phyloP scores from a whole-genome alignment of 768 basidiomycete genomes.

The Mycena capillaripes region DNA sequence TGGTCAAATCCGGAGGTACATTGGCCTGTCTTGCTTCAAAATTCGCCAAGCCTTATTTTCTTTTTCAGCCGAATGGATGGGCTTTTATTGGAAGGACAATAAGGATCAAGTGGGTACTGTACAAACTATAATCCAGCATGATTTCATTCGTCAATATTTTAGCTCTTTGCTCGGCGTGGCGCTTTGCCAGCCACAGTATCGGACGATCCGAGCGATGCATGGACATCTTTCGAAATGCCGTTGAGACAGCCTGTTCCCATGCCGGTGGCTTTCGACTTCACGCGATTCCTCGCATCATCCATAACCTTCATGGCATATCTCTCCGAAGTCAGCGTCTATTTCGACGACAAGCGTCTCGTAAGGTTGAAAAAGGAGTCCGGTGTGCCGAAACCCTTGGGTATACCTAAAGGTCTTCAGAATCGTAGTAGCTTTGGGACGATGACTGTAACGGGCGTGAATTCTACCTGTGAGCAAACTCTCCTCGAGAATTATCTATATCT shows the following conservation, averaged over 20 bases:
- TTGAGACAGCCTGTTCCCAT: constrained; percentile 86
- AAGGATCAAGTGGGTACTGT: constrained; percentile 78
- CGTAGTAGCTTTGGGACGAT: constrained; percentile 74
- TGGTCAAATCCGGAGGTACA: constrained; percentile 83
- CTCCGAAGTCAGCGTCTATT: constrained; percentile 81
- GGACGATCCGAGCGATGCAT: constrained; percentile 57
- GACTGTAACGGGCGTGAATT: constrained; percentile 74
- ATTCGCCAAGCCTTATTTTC: constrained; percentile 20
- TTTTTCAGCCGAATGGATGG: constrained; percentile 87
- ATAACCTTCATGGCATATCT: constrained; percentile 94
- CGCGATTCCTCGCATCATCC: constrained; percentile 90
- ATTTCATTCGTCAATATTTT: constrained; percentile 17
- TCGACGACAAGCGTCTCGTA: constrained; percentile 83
- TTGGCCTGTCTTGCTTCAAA: constrained; percentile 32
- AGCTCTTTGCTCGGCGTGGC: constrained; percentile 90
- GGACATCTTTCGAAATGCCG: constrained; percentile 94
- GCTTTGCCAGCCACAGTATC: constrained; percentile 57
- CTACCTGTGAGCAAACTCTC: constrained; percentile 64
- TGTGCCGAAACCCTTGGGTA: constrained; percentile 59
- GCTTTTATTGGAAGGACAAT: constrained; percentile 95
- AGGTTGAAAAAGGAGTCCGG: constrained; percentile 75
- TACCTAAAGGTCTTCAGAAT: constrained; percentile 70
- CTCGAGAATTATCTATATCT: neutral
- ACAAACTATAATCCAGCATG: neutral
- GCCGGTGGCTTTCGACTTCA: constrained; percentile 88